Conservation (phyloP, 306 rosid species). For the Cucurbita pepo region DNA sequence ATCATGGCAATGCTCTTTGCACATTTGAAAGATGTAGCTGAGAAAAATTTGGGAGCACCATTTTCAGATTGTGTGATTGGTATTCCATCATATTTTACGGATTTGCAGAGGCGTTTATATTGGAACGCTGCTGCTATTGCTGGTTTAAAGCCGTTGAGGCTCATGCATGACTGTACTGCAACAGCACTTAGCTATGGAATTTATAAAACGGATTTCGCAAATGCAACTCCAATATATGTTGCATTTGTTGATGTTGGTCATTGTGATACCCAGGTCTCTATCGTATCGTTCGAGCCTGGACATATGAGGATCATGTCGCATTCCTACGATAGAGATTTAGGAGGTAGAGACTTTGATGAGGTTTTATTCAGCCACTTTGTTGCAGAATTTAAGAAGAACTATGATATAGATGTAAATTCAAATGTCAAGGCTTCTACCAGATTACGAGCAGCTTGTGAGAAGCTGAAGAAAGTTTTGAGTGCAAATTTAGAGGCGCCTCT, state of each 20-base stretch:
- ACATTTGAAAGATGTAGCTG: constrained; percentile 60
- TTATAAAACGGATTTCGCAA: constrained; percentile 46
- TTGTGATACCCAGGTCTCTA: constrained; percentile 71
- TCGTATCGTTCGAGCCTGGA: constrained; percentile 52
- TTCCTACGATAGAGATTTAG: constrained; percentile 50
- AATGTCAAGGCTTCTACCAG: constrained; percentile 63
- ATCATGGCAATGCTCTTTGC: constrained; percentile 81
- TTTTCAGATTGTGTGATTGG: constrained; percentile 81
- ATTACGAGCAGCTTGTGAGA: constrained; percentile 77
- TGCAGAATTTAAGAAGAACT: constrained; percentile 39
- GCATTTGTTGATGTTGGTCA: constrained; percentile 79
- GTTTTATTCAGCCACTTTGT: constrained; percentile 60
- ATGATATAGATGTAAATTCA: constrained; percentile 50
- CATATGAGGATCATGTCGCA: constrained; percentile 61
- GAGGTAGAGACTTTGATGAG: constrained; percentile 82
- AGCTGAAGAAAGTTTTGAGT: constrained; percentile 88
- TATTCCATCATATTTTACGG: constrained; percentile 68
- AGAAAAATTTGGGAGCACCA: constrained; percentile 42
- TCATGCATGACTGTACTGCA: constrained; percentile 93
- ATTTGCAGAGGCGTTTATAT: constrained; percentile 77
- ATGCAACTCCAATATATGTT: constrained; percentile 24
- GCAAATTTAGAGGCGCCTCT: constrained; percentile 92
- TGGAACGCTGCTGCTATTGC: constrained; percentile 72
- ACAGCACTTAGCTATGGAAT: constrained; percentile 86
- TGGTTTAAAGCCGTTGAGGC: constrained; percentile 73